phyloP scores from a whole-genome alignment of 768 basidiomycete species.

The Leccinum variicolor region DNA sequence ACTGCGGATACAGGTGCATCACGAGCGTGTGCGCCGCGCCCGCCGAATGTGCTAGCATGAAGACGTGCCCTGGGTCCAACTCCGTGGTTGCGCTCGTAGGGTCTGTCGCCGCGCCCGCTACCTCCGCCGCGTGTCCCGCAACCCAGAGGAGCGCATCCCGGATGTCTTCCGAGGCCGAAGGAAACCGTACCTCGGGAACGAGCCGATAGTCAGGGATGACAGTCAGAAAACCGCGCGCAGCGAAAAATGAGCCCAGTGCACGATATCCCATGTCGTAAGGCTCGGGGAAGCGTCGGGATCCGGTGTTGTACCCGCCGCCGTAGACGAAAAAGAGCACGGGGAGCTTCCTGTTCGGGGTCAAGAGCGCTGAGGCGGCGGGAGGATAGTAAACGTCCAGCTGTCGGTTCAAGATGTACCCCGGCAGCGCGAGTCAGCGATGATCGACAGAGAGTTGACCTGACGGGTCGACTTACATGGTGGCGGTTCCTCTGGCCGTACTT shows the following conservation, averaged over 20 bases:
- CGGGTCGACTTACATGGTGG: constrained; percentile 32
- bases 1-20: constrained; percentile 33
- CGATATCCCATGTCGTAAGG: constrained; percentile 51
- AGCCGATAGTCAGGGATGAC: constrained; percentile 70
- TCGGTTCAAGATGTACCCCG: constrained; percentile 18
- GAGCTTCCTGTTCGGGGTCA: constrained; percentile 26
- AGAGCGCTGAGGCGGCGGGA: constrained; percentile 19
- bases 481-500: constrained; percentile 46
- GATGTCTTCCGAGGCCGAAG: constrained; percentile 46
- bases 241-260: constrained; percentile 59
- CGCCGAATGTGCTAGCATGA: constrained; percentile 60
- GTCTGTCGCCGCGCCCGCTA: constrained; percentile 10
- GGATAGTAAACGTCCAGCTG: constrained; percentile 69
- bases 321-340: constrained; percentile 64
- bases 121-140: constrained; percentile 33
- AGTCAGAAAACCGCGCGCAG: constrained; percentile 54
- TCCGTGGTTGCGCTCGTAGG: constrained; percentile 3
- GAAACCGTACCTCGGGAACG: constrained; percentile 53
- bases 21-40: constrained; percentile 52
- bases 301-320: constrained; percentile 60
- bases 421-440: background rate
- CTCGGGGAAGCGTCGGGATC: constrained; percentile 44
- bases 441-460: background rate
- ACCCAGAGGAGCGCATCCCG: constrained; percentile 59
- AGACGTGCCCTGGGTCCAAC: constrained; percentile 40